A percentile compares a stretch with the other conserved stretches of the same genome.
These are phyloP conservation scores for Inonotus hispidus DNA, from an alignment of 1,284 basidiomycete species.

Conservation along the genomic window DNA sequence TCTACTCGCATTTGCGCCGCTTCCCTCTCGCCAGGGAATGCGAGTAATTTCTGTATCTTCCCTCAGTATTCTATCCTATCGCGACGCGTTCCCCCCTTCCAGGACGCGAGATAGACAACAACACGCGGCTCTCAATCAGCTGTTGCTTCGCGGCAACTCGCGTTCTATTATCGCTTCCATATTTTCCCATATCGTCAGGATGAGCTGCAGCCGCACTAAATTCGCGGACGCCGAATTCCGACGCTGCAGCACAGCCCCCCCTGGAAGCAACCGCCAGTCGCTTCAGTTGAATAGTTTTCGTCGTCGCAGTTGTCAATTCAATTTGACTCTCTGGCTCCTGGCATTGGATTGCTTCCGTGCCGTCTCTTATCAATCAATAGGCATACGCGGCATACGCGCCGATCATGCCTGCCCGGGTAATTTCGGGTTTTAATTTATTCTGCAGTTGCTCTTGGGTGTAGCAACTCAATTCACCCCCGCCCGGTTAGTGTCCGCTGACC, in stretches of 20 bases:
- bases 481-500: not conserved
- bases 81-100: not conserved
- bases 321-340: no score
- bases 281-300: no score
- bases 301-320: no score
- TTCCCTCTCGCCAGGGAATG: not conserved
- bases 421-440: not conserved
- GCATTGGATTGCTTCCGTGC: no score
- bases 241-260: no score
- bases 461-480: not conserved
- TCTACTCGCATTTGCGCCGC: not conserved
- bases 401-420: not conserved
- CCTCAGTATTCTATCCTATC: not conserved
- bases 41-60: not conserved
- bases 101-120: not conserved
- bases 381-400: not conserved
- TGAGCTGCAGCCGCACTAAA: no score
- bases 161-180: not conserved
- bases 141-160: not conserved
- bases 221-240: no score
- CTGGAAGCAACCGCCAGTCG: no score
- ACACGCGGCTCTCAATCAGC: not conserved
- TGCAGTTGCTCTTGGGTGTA: not conserved
- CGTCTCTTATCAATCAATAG: no score
- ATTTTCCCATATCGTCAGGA: constrained; percentile 1